Base-by-base conservation (phyloP, 768 basidiomycete genomes). In the Pisolithus albus region DNA sequence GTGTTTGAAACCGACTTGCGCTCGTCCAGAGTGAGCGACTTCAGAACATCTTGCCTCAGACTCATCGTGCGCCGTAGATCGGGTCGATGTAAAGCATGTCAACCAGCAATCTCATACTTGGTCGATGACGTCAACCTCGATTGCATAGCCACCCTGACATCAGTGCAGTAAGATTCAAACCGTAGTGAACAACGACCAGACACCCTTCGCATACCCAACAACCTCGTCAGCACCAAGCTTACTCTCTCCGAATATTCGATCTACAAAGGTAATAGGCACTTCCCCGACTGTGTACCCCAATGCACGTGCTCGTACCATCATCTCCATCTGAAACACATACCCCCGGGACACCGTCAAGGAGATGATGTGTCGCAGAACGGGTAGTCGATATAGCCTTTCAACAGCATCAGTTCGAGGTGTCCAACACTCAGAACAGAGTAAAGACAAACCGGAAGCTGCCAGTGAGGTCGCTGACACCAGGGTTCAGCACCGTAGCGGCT, bases 291-390 rank as follows among this genome's bases (percentile, higher is more conserved):
- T 81, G 69, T 92, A 94, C 5, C 89, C 91, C 50, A 90, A 70
- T 2, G 87, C 81, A 19, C 84, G 78, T 5, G 92, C 92, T 1
- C 92, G 81, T 18, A 92, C 92, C 80, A 94, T 94, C 86, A 94
- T 95, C 66, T 95, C 92, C 92, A 95, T 95, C 75, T 95, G 92
- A 74, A 95, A 94, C 28, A 95, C 92, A 60, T 94, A 95, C 8
- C 92, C 92, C 57, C 88, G 88, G 2, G 91, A 92, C 54, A 84
- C 78, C 2, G 88, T 92, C 57, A 84, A 77, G 5, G 84, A 80
- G 59, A 95, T 94, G 61, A 95, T 87, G 58, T 91, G 83, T 45
- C 78, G 80, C 50, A 95, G 74, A 7, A 88, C 92, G 1, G 77
- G 75, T 10, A 81, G 65, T 37, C 88, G 83, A 65, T 95, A 95